A percentile compares a stretch with the other conserved stretches of the same genome.
These are phyloP conservation scores for Starmera stellimalicola DNA, from an alignment of 1,139 yeast species.

Conservation along the genomic window DNA sequence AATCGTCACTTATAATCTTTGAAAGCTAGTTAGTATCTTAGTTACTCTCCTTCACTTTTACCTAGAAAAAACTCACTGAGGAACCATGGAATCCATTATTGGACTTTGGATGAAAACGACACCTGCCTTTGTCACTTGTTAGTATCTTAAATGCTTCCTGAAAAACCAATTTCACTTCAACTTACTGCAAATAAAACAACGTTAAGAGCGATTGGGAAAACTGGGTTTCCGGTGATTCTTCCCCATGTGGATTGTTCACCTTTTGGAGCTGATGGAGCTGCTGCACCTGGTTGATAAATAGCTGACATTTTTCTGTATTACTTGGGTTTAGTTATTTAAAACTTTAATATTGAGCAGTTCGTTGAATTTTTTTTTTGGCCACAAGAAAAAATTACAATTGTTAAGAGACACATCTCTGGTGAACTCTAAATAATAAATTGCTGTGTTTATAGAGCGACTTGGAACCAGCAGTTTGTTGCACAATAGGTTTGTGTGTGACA, in stretches of 20 bases:
- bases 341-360: neutral
- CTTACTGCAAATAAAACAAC: constrained; percentile 48
- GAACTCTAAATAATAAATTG: too few species aligned
- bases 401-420: too few species aligned
- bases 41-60: too few species aligned
- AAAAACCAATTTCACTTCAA: constrained; percentile 3
- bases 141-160: neutral
- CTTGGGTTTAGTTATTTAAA: neutral
- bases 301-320: constrained; percentile 8
- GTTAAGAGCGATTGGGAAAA: constrained; percentile 54
- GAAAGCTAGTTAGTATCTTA: neutral
- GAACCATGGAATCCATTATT: constrained; percentile 72
- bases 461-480: too few species aligned
- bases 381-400: neutral
- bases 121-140: constrained; percentile 35
- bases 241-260: constrained; percentile 33
- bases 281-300: constrained; percentile 9
- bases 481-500: too few species aligned
- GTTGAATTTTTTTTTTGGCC: neutral
- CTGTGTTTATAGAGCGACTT: too few species aligned
- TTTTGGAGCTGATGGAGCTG: constrained; percentile 8
- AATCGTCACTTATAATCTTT: neutral
- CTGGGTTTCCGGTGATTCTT: constrained; percentile 51
- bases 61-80: constrained; percentile 34
- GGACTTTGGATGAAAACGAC: constrained; percentile 70